Base-by-base conservation (phyloP, 176 grass and related monocot genomes). In the Melocanna baccifera region DNA sequence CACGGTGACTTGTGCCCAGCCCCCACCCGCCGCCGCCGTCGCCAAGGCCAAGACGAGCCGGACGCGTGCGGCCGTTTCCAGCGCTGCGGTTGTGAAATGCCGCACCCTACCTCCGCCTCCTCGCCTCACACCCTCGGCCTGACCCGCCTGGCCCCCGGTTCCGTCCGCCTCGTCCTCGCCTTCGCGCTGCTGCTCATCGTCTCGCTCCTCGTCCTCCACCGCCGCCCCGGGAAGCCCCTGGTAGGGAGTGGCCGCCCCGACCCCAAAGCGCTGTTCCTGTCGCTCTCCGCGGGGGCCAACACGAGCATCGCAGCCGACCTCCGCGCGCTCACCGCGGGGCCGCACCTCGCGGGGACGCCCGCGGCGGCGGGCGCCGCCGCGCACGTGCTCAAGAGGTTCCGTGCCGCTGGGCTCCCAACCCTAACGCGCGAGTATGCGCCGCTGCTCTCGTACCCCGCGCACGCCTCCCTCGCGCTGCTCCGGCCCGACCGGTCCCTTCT, bases 271-370 rank as follows among this genome's bases (percentile, higher is more conserved):
- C 76, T 89, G 9, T 95, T 90, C 87, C 82, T 93, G 7, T 91
- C 92, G 4, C 89, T 93, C 66, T 93, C 89, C 62, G 9, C 83
- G 18, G 89, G 88, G 1, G 92, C 92, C 67, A 98, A 98, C 83
- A 61, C 83, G 55, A 93, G 79, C 81, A 91, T 98, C 84, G 86
- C 85, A 2, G 70, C 67, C 19, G 79, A 95, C 85, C 92, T 98
- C 26, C 92, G 79, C 28, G 5, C 46, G 18, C 95, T 98, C 71
- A 98, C 95, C 22, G 59, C 84, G 75, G 86, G 82, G 30, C 92
- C 92, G n/a, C 95, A 98, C 76, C 84, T 95, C 53, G 95, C 95
- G 48, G 95, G 95, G 9, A 98, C 95, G 25, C 48, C 80, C 12
- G 37, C 30, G 4, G 85, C 87, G 7, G 75, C 71, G 0, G 10